Evolutionary conservation across 2,329 filamentous ascomycete species (phyloP).

Genomic region (Grosmannia penicillata): DNA sequence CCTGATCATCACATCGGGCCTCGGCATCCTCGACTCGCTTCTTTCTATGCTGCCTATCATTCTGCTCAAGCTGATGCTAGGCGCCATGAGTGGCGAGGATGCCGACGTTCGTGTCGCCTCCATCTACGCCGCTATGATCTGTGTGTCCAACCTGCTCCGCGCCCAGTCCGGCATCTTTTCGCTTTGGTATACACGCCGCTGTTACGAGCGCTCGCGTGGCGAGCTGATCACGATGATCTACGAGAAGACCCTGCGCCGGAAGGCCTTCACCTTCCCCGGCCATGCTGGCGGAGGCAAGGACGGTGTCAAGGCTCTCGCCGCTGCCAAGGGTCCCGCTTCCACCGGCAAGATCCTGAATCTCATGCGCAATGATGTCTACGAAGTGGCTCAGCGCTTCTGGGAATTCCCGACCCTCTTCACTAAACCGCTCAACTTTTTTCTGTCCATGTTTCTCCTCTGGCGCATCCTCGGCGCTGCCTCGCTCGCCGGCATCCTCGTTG

Average conservation of each 20-base stretch:
- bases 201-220: conserved; percentile 70
- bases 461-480: conserved; percentile 68
- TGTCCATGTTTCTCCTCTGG: conserved; percentile 63
- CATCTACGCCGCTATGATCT: conserved; percentile 48
- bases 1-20: conserved; percentile 48
- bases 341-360: conserved; percentile 87
- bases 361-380: conserved; percentile 69
- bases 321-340: conserved; percentile 43
- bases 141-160: conserved; percentile 44
- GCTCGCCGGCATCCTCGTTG: conserved; percentile 55
- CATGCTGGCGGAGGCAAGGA: conserved; percentile 14
- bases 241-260: conserved; percentile 45
- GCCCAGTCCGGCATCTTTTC: conserved; percentile 53
- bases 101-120: conserved; percentile 40
- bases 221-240: conserved; percentile 62
- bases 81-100: conserved; percentile 42
- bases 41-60: conserved; percentile 46
- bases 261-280: conserved; percentile 46
- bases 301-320: neutral
- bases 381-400: conserved; percentile 76
- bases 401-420: conserved; percentile 65
- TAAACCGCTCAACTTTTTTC: conserved; percentile 60
- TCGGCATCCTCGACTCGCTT: conserved; percentile 48
- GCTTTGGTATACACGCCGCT: conserved; percentile 70
- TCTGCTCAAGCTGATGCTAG: conserved; percentile 56